Conservation (phyloP, 2,329 filamentous ascomycete species). For the Penicillium vulpinum region DNA sequence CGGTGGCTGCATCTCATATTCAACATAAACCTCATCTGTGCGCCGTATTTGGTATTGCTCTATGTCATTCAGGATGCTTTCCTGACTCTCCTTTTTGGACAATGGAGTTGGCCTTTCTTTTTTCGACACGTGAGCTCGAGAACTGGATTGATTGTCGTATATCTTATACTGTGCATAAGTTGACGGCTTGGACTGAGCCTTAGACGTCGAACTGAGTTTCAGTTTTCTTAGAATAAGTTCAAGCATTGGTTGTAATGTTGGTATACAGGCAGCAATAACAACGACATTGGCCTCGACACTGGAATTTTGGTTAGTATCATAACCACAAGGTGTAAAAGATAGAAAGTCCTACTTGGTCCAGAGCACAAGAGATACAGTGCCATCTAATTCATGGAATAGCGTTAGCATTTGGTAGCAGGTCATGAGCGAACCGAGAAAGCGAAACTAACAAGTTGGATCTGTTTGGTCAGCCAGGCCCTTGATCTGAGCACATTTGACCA, state of each 20-base stretch:
- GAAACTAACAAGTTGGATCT: constrained; percentile 36
- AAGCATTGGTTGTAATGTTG: constrained; percentile 34
- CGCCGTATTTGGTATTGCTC: constrained; percentile 18
- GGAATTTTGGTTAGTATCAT: not conserved
- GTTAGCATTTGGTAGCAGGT: not conserved
- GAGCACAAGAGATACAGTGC: constrained; percentile 45
- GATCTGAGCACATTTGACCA: constrained; percentile 34
- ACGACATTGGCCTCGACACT: constrained; percentile 36
- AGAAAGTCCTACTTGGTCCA: constrained; percentile 45
- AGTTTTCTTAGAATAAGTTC: constrained; percentile 24
- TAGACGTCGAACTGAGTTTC: not conserved
- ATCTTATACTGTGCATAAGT: not conserved
- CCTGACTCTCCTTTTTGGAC: constrained; percentile 15
- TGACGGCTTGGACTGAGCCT: not conserved
- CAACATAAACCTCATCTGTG: constrained; percentile 23
- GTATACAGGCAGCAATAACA: constrained; percentile 38
- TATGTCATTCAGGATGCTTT: constrained; percentile 16
- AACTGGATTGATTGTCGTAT: not conserved
- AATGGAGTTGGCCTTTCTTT: not conserved
- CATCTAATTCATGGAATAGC: constrained; percentile 19
- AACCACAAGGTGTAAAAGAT: not conserved
- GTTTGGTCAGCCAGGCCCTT: constrained; percentile 25
- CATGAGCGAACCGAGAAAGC: not conserved
- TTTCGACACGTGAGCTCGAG: not conserved
- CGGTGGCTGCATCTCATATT: constrained; percentile 21